Conservation (phyloP, 495 filamentous ascomycete species). For the Neurospora tetraspora region DNA sequence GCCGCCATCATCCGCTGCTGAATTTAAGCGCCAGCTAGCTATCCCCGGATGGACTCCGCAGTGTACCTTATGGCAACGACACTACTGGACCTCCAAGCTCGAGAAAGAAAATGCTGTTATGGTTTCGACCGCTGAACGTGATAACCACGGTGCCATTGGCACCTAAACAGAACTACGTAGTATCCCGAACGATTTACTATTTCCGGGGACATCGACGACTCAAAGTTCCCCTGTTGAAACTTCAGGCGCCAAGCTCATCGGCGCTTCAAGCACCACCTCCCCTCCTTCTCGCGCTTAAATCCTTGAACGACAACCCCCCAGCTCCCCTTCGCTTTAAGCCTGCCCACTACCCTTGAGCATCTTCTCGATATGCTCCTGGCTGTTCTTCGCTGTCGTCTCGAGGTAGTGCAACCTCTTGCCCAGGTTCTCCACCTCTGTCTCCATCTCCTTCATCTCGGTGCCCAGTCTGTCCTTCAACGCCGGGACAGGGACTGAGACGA, state of each 20-base stretch:
- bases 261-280: not conserved
- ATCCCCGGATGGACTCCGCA: not conserved
- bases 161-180: not conserved
- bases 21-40: not conserved
- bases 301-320: not conserved
- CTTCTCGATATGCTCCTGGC: slow-evolving; percentile 76
- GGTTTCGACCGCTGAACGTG: not conserved
- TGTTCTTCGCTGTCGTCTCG: slow-evolving; percentile 91
- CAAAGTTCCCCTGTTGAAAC: not conserved
- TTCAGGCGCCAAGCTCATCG: not conserved
- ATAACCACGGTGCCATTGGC: not conserved
- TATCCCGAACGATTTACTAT: not conserved
- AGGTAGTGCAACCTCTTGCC: slow-evolving; percentile 90
- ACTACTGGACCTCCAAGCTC: not conserved
- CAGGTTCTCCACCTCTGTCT: slow-evolving; percentile 64
- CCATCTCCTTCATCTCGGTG: slow-evolving; percentile 63
- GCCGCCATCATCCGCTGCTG: not conserved
- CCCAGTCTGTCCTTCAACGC: slow-evolving; percentile 67
- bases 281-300: not conserved
- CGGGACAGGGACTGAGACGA: slow-evolving; percentile 63
- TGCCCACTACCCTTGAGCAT: slow-evolving; percentile 42
- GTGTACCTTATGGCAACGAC: not conserved
- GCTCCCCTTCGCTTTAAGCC: slow-evolving; percentile 6
- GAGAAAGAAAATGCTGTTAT: not conserved
- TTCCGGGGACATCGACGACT: not conserved